Percentiles rank a stretch among this genome's conserved stretches.
Evolutionary conservation across 2,329 filamentous ascomycete species (phyloP).

Genomic region (Amauroascus verrucosus): DNA sequence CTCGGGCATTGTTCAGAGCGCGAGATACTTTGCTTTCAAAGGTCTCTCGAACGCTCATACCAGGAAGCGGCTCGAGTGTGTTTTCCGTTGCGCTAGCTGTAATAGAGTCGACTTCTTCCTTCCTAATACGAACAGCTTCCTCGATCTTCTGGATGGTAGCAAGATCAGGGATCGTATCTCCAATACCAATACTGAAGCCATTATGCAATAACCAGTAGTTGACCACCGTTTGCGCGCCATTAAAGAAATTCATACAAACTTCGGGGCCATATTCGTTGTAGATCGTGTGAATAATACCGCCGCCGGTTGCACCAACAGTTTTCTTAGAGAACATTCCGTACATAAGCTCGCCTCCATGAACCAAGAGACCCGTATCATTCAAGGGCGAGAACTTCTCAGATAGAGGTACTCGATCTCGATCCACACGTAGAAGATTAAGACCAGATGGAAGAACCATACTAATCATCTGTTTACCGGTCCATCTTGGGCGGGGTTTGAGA

Average conservation of each 20-base stretch:
- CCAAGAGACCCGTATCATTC: constrained; percentile 67
- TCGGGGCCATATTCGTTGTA: constrained; percentile 88
- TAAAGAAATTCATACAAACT: constrained; percentile 87
- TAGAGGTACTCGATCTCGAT: constrained; percentile 50
- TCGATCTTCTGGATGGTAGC: constrained; percentile 77
- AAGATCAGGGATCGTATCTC: constrained; percentile 89
- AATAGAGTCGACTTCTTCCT: constrained; percentile 65
- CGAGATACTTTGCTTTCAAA: constrained; percentile 97
- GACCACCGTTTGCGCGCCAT: constrained; percentile 85
- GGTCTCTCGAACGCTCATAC: constrained; percentile 97
- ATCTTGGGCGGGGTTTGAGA: constrained; percentile 78
- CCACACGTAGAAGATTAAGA: constrained; percentile 62
- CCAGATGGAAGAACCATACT: constrained; percentile 84
- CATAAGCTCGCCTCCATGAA: constrained; percentile 79
- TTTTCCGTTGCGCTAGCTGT: constrained; percentile 74
- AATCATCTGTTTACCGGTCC: constrained; percentile 97
- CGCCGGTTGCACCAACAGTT: constrained; percentile 76
- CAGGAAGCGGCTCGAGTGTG: constrained; percentile 79
- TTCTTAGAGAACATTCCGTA: constrained; percentile 91
- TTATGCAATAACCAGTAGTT: constrained; percentile 96
- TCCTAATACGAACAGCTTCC: constrained; percentile 67
- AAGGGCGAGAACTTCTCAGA: constrained; percentile 49
- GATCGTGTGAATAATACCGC: constrained; percentile 88
- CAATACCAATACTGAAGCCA: constrained; percentile 95
- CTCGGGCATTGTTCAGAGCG: constrained; percentile 88